These are phyloP conservation scores for Fusarium goolgardi DNA, from an alignment of 2,329 filamentous ascomycete species.

Conservation along the genomic window DNA sequence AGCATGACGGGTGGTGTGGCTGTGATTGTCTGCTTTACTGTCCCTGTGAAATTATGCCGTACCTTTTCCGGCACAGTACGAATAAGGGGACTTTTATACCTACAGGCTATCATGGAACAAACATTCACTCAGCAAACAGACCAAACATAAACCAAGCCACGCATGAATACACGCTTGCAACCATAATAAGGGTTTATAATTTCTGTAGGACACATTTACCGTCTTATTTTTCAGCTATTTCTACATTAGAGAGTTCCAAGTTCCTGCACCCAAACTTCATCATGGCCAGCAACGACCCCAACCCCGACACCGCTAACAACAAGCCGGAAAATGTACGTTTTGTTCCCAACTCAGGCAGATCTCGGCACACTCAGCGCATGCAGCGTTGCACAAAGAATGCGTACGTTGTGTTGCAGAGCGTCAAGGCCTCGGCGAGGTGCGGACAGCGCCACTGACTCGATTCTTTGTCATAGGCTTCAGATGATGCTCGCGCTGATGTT, in stretches of 20 bases:
- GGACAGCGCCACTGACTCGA: constrained; percentile 33
- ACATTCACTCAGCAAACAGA: constrained; percentile 26
- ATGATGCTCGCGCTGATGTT: constrained; percentile 71
- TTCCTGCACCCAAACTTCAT: constrained; percentile 10
- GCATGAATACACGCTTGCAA: constrained; percentile 3
- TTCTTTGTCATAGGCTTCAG: constrained; percentile 50
- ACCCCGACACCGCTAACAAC: constrained; percentile 47
- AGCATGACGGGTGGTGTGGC: not conserved
- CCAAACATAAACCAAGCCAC: constrained; percentile 3
- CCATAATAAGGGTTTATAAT: not conserved
- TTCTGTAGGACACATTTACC: not conserved
- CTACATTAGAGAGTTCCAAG: not conserved
- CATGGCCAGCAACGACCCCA: constrained; percentile 56
- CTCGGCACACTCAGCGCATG: not conserved
- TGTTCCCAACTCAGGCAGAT: not conserved
- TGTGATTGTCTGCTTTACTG: not conserved
- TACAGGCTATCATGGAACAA: constrained; percentile 17
- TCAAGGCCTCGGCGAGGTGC: constrained; percentile 1
- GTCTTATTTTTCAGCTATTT: not conserved
- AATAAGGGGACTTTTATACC: constrained; percentile 23
- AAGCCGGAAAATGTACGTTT: constrained; percentile 53
- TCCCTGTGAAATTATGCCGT: constrained; percentile 6
- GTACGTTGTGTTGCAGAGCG: constrained; percentile 8
- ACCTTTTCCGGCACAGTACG: constrained; percentile 40
- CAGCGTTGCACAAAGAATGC: constrained; percentile 10